Base-by-base conservation (phyloP, 768 basidiomycete species). In the Leucogyrophana mollusca region DNA sequence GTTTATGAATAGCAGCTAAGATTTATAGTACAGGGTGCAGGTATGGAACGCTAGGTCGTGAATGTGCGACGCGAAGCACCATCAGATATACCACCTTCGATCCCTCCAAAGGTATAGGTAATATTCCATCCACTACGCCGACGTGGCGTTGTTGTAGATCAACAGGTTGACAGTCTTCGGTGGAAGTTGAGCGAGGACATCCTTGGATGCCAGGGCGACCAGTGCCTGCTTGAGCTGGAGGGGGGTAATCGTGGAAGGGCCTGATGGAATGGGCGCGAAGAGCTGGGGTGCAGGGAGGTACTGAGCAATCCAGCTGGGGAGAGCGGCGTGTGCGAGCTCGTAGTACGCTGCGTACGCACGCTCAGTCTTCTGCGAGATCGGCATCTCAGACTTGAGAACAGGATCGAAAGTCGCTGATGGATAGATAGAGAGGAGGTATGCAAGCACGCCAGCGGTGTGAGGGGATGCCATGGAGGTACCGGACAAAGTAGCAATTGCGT, bases 381-480 rank as follows among this genome's bases (percentile, higher is more conserved):
- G 71, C 43, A 16, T 76, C 64, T 36, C 70, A 53, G 46, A 69
- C 61, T 66, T 58, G 50, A 81, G 56, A 4, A 54, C 44, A 14
- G 86, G 85, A 63, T 82, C 60, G 64, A 90, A 90, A 1, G 72
- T 65, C 40, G 66, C 54, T 0, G 82, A 82, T 3, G 87, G 88
- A 70, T 94, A 88, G 59, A 95, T 78, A 20, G 91, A 93, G 48
- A 98, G 80, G 52, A 93, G 78, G 77, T 98, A 98, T 10, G 94
- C 94, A 42, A 91, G 71, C 44, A 96, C 70, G 55, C 95, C 95
- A 47, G 90, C 89, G 34, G 80, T 83, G 71, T 95, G 94, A 37
- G 95, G 95, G 6, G 90, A 90, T 11, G 94, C 94, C 93, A 96
- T 96, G 13, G 89, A 92, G 7, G 92, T 94, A 34, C 92, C 92